Conservation (phyloP, 2,329 filamentous ascomycete species). For the Biscogniauxia mediterranea region DNA sequence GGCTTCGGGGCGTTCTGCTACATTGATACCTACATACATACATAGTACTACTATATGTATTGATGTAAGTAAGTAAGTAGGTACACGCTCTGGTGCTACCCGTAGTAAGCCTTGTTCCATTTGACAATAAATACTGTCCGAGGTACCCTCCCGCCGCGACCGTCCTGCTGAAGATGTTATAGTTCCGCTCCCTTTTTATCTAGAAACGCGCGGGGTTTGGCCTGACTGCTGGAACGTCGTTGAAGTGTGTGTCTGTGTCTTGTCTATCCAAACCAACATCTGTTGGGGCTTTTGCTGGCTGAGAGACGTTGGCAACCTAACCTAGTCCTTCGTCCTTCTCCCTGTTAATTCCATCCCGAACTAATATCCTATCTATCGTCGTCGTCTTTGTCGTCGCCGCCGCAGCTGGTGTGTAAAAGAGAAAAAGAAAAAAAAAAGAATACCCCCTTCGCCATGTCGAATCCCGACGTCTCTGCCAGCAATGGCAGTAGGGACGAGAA, state of each 20-base stretch:
- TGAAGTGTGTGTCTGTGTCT: background rate
- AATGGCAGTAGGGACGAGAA: slow-evolving; percentile 31
- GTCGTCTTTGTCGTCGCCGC: background rate
- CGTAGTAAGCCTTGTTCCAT: background rate
- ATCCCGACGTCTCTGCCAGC: slow-evolving; percentile 20
- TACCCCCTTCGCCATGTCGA: slow-evolving; percentile 19
- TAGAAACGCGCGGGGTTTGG: background rate
- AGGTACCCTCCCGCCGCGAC: background rate
- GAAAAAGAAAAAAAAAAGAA: too few species aligned
- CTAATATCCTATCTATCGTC: background rate
- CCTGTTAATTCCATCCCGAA: background rate
- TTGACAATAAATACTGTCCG: slow-evolving; percentile 2
- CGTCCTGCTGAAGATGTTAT: background rate
- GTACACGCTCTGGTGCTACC: background rate
- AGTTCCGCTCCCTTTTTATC: background rate
- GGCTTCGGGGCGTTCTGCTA: background rate
- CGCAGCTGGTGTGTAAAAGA: background rate
- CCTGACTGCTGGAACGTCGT: background rate
- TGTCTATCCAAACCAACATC: background rate
- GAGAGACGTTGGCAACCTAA: background rate
- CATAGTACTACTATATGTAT: too few species aligned
- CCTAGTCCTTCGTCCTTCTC: background rate
- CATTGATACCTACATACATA: background rate
- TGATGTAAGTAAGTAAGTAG: too few species aligned
- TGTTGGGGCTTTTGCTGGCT: background rate